A percentile compares a stretch with the other conserved stretches of the same genome.
Conservation (phyloP, 768 basidiomycete genomes). For the Russula abietina region DNA sequence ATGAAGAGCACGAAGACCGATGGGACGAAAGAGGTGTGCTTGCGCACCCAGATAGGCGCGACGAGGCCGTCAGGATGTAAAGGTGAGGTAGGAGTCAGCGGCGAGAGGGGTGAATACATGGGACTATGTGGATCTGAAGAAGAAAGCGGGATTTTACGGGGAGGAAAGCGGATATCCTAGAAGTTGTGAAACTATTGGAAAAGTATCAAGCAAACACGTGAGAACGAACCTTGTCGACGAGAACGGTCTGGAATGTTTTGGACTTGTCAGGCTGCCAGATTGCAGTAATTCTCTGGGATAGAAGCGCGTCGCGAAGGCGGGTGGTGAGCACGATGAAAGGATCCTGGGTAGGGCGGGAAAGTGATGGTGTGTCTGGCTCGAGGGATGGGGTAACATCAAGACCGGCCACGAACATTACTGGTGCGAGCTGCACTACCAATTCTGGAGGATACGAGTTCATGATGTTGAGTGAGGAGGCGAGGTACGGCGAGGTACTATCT, state of each 20-base stretch:
- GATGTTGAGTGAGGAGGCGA: neutral
- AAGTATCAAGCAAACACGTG: neutral
- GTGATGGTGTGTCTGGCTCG: slow-evolving; percentile 25
- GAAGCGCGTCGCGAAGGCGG: slow-evolving; percentile 65
- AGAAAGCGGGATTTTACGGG: slow-evolving; percentile 61
- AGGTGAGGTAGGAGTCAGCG: slow-evolving; percentile 81
- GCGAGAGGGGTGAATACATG: slow-evolving; percentile 89
- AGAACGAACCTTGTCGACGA: slow-evolving; percentile 66
- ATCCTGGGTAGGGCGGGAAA: slow-evolving; percentile 41
- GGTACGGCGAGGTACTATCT: too few species aligned
- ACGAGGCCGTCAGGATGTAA: slow-evolving; percentile 93
- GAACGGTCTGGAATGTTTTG: slow-evolving; percentile 72
- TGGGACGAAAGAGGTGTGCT: slow-evolving; percentile 87
- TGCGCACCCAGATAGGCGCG: slow-evolving; percentile 96
- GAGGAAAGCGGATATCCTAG: slow-evolving; percentile 75
- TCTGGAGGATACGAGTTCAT: slow-evolving; percentile 96
- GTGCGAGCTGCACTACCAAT: slow-evolving; percentile 80
- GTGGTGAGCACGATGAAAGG: slow-evolving; percentile 52
- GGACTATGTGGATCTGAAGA: slow-evolving; percentile 45
- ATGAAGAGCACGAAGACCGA: slow-evolving; percentile 91
- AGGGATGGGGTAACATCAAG: slow-evolving; percentile 40
- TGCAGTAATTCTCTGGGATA: slow-evolving; percentile 53
- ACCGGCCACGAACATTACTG: slow-evolving; percentile 93
- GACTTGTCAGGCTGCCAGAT: slow-evolving; percentile 70
- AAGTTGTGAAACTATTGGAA: neutral